Percentiles rank a stretch among this genome's conserved stretches.
Evolutionary conservation across 495 filamentous ascomycete genomes (phyloP).

Genomic region (Lasiosphaeris hirsuta): DNA sequence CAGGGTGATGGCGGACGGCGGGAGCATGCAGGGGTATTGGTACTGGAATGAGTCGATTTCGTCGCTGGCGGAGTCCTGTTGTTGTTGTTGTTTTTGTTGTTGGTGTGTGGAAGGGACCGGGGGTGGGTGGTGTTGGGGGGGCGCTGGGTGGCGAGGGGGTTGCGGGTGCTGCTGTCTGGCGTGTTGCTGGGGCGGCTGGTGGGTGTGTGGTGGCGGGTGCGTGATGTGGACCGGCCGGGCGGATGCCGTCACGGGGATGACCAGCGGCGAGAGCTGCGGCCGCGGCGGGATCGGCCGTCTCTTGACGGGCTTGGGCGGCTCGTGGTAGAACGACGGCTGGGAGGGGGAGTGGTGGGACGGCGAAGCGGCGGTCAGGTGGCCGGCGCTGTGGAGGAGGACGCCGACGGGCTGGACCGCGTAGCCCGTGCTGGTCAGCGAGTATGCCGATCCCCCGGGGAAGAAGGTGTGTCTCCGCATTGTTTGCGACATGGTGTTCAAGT

Average conservation of each 20-base stretch:
- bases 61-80: not conserved
- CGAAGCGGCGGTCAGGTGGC: no score
- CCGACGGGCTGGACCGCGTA: not conserved
- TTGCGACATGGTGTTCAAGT: not conserved
- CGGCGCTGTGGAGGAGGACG: not conserved
- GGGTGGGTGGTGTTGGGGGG: not conserved
- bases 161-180: not conserved
- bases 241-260: conserved; percentile 2
- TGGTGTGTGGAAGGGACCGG: no score
- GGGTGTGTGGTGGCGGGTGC: not conserved
- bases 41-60: conserved; percentile 18
- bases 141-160: conserved; percentile 3
- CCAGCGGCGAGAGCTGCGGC: conserved; percentile 1
- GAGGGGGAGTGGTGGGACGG: no score
- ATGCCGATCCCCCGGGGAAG: not conserved
- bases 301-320: not conserved
- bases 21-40: conserved; percentile 20
- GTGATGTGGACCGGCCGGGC: conserved; percentile 1
- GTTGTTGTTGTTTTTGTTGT: no score
- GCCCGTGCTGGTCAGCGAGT: not conserved
- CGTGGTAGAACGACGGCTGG: no score
- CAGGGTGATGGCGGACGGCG: conserved; percentile 2
- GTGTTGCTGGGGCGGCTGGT: not conserved
- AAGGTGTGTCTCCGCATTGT: conserved; percentile 4
- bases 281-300: not conserved